Evolutionary conservation across 805 yeast species (phyloP), one percentile per base, ranked within the genome.

Genomic region (Starmerella vaccinii): DNA sequence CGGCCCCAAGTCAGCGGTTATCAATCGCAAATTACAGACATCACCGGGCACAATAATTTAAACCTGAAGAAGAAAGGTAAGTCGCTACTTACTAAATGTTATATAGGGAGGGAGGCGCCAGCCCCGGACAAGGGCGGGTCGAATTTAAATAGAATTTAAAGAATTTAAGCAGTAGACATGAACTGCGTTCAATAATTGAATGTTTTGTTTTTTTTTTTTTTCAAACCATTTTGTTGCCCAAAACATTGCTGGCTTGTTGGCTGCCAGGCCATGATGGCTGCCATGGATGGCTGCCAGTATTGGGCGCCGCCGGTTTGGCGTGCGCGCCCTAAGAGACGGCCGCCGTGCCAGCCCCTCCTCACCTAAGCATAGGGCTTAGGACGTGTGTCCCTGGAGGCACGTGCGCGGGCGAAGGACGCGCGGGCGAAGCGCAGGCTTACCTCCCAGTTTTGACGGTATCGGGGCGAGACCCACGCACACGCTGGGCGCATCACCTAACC

Each of bases 21-120:
- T 57, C 63, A 59, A 56, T 53, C 59, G 61, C 62, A 56, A 59
- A 61, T 58, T 59, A 59, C 57, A 47, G 54, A 44, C 61, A 55
- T 60, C 63, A 50, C 49, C 42, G 63, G 59, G 57, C 51, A 26
- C 30, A 23, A 37, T 49, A 53, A 51, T 49, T 56, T 55, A 56
- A 54, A 54, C 57, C 56, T 50, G 41, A 50, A 44, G 35, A 47
- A 34, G 18, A 33, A 38, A 35, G 15, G 35, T 32, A 6, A 12
- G 24, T 33, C n/a, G 19, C 18, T 21, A n/a, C 19, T 34, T 34
- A 34, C 38, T 34, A 34, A 34, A 34, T 34, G 19, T 2, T 34
- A 16, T 34, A 34, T 34, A 34, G 22, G 38, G 8, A 16, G 26
- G 21, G 12, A 8, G 7, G 16, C n/a, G n/a, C n/a, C n/a, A n/a